Base-by-base conservation (phyloP, 106 monocot genomes). In the Agapanthus africanus region DNA sequence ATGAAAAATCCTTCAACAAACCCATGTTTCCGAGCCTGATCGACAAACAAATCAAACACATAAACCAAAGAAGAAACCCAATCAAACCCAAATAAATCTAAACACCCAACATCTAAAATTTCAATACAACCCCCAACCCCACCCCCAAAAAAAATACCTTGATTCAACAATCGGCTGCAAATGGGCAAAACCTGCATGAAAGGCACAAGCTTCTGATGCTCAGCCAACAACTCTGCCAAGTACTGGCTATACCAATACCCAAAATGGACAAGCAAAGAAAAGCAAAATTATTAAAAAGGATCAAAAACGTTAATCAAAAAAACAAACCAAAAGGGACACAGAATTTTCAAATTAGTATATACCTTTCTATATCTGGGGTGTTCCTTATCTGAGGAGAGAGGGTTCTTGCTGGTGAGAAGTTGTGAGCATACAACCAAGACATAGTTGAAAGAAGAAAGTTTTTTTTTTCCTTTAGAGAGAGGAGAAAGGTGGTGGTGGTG, bases 171-270 rank as follows among this genome's bases (percentile, higher is more conserved):
- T 34, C 78, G 71, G 73, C 77, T 91, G 75, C 95, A 95, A 73
- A 91, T 81, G 15, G 95, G 95, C 65, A 95, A 85, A 57, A 95
- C 88, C 78, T 91, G 88, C 88, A 91, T 74, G 81, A 95, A 95
- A 32, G 95, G 95, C 26, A 88, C 91, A 68, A 95, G 88, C 79
- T 95, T 95, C 72, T 95, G 91, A 72, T 86, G 88, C 80, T 95
- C 95, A 47, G 83, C 80, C 61, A 95, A 76, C 71, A 95, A 70
- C 81, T 95, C 91, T 62, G 86, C 78, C 86, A 95, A 80, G 86
- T 95, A 95, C 74, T 95, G 88, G 80, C 95, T 91, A 68, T 30
- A 80, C 61, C 72, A 63, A 31, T 63, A 47, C 66, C 65, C n/a
- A n/a, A 18, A 47, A 47, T 47, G 13, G 19, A 47, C 67, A 78